Base-by-base conservation (phyloP, 1,139 yeast species). In the Hemisphaericaspora xylanilytica region DNA sequence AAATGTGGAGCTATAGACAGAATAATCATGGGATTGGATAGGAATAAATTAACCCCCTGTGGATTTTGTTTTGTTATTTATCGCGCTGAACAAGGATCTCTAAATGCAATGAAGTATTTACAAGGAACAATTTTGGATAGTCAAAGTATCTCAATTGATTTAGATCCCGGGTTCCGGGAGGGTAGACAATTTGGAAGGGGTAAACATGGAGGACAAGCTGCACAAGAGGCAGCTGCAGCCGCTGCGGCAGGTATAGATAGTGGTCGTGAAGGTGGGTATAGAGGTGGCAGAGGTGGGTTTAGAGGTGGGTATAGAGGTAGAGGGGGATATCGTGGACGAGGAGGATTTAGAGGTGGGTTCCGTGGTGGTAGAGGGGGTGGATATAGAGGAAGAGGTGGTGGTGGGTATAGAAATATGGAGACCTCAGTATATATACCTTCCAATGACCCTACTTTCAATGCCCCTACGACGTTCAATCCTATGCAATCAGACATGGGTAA, bases 111-210 rank as follows among this genome's bases (percentile, higher is more conserved):
- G 55, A 84, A 88, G 55, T 90, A 80, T 56, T 67, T 92, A 42
- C 81, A 85, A 46, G 82, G 81, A 36, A 88, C 96, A 0, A 82
- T 80, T 52, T 71, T 90, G 35, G 96, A 90, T 56, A 94, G 90
- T 37, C 80, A 87, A 45, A 70, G 71, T 21, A 74, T 90, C 49
- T 81, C 85, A 34, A 85, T 90, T 35, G 98, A 90, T 61, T 68
- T 92, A 51, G 98, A 90, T 56, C 96, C 97, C 0, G 98, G 98
- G 0, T 90, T 90, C 58, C 78, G 76, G 48, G 97, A 90, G 52
- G 97, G 97, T 1, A 73, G 98, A 50, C 97, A 92, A 57, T 90
- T 81, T 56, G 97, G 97, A 12, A 75, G 98, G 51, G 97, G 97
- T 33, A 74, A 76, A 20, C 80, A 79, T 47, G 97, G 97, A 38